phyloP scores from a whole-genome alignment of 1,284 basidiomycete species.

The Boletellus deceptivus region DNA sequence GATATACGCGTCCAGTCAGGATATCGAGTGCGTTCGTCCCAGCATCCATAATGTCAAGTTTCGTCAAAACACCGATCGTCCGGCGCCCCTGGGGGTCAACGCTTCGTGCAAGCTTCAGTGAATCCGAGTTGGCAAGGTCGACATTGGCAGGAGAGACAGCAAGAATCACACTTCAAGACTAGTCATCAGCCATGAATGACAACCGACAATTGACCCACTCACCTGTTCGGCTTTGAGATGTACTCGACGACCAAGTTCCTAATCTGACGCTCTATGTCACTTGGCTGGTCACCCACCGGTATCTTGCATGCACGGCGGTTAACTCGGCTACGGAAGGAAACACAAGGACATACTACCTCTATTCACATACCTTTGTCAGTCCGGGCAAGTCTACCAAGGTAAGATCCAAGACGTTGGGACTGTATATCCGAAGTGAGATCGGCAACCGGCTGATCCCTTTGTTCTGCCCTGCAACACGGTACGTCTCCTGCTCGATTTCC shows the following conservation, averaged over 20 bases:
- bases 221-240: constrained; percentile 97
- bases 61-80: constrained; percentile 95
- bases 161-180: constrained; percentile 77
- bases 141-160: constrained; percentile 97
- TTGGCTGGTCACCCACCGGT: constrained; percentile 86
- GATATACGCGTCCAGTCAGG: constrained; percentile 94
- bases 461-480: constrained; percentile 96
- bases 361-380: constrained; percentile 77
- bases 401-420: constrained; percentile 91
- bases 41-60: constrained; percentile 98
- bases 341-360: not conserved
- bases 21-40: constrained; percentile 97
- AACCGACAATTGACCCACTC: constrained; percentile 17
- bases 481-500: constrained; percentile 99
- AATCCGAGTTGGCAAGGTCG: constrained; percentile 97
- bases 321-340: not conserved
- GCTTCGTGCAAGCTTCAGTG: constrained; percentile 91
- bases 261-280: constrained; percentile 97
- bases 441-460: constrained; percentile 97
- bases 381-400: constrained; percentile 96
- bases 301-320: constrained; percentile 49
- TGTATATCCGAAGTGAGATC: constrained; percentile 93
- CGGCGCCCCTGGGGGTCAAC: constrained; percentile 95
- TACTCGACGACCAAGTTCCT: constrained; percentile 92
- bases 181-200: constrained; percentile 1